These are phyloP conservation scores for Cystofilobasidium macerans DNA, from an alignment of 768 basidiomycete species.

Conservation along the genomic window DNA sequence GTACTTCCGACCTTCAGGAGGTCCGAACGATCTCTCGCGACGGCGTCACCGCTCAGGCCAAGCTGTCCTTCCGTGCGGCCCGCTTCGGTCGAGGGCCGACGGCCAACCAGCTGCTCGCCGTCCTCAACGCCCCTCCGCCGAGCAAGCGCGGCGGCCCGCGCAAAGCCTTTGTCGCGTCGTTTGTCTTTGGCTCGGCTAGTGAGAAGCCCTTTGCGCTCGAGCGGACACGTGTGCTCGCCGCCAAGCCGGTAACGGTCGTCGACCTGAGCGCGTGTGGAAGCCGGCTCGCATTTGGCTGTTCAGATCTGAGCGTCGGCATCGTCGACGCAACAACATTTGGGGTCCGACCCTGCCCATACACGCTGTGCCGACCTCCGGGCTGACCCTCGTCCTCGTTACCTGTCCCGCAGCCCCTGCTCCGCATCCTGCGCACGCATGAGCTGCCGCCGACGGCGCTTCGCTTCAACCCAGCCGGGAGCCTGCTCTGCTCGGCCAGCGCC, in stretches of 20 bases:
- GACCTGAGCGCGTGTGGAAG: slow-evolving; percentile 59
- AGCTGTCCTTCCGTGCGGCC: slow-evolving; percentile 34
- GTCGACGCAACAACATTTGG: slow-evolving; percentile 65
- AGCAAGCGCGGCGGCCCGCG: slow-evolving; percentile 32
- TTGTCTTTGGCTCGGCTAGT: slow-evolving; percentile 20
- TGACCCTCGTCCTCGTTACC: not conserved
- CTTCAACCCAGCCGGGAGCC: slow-evolving; percentile 71
- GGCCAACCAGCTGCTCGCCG: slow-evolving; percentile 33
- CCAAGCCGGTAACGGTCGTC: slow-evolving; percentile 73
- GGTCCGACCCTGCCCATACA: slow-evolving; percentile 44
- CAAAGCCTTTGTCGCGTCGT: slow-evolving; percentile 29
- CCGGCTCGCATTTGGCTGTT: slow-evolving; percentile 72
- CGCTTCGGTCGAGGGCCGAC: slow-evolving; percentile 25
- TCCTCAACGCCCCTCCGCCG: slow-evolving; percentile 32
- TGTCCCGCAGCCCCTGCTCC: slow-evolving; percentile 57
- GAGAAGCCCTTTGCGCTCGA: slow-evolving; percentile 48
- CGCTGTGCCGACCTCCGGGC: not conserved
- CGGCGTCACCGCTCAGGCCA: slow-evolving; percentile 8
- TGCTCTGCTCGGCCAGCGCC: slow-evolving; percentile 79
- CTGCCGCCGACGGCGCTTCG: slow-evolving; percentile 80
- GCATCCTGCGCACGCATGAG: slow-evolving; percentile 86
- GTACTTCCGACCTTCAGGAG: not conserved
- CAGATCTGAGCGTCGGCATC: slow-evolving; percentile 73
- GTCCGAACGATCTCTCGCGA: slow-evolving; percentile 19
- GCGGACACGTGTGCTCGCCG: slow-evolving; percentile 59